Evolutionary conservation across 225 moss, liverwort and hornwort genomes (phyloP).

Genomic region (Pseudoscleropodium purum): DNA sequence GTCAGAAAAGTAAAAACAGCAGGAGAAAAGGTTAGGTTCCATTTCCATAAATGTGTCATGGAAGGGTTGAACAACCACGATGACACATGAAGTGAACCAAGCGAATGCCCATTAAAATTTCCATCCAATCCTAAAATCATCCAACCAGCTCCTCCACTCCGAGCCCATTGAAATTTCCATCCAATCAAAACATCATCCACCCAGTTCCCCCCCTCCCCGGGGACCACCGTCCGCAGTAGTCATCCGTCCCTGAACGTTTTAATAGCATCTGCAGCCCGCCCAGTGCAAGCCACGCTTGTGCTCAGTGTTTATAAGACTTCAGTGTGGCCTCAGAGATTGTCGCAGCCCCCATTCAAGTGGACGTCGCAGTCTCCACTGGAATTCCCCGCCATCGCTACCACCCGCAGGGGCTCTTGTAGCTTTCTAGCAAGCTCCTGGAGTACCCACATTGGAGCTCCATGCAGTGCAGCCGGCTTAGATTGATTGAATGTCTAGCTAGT

Average conservation of each 20-base stretch:
- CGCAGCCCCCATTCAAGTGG: background rate
- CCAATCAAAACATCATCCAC: background rate
- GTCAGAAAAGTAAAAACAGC: background rate
- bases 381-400: background rate
- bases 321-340: background rate
- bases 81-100: background rate
- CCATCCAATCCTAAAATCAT: background rate
- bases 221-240: background rate
- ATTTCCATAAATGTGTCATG: background rate
- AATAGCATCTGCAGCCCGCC: background rate
- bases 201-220: too few species aligned
- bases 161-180: background rate
- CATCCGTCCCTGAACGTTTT: background rate
- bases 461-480: background rate
- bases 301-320: conserved; percentile 26
- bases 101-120: background rate
- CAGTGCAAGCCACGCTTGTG: background rate
- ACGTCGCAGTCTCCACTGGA: background rate
- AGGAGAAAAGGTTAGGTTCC: background rate
- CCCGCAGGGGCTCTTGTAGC: background rate
- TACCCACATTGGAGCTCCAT: background rate
- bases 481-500: background rate
- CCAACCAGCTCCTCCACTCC: background rate
- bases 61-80: background rate
- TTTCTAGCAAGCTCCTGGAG: background rate